Conservation (phyloP, 2,329 filamentous ascomycete species). For the Rutstroemia sp. region DNA sequence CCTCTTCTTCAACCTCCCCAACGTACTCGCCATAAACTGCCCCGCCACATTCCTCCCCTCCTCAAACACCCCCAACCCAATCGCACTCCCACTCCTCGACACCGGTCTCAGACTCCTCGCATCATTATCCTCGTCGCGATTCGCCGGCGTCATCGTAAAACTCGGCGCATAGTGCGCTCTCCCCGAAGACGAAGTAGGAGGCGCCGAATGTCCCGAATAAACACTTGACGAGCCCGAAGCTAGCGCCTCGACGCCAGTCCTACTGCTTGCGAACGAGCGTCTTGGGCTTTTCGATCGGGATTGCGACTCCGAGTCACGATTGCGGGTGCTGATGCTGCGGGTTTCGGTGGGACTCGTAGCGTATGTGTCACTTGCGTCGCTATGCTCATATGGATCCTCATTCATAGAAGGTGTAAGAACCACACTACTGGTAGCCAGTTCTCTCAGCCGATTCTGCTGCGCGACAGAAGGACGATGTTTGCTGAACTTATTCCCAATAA, state of each 20-base stretch:
- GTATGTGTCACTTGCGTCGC: slow-evolving; percentile 25
- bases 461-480: slow-evolving; percentile 77
- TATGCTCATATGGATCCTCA: slow-evolving; percentile 27
- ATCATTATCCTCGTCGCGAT: slow-evolving; percentile 10
- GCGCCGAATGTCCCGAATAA: slow-evolving; percentile 16
- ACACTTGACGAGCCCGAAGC: slow-evolving; percentile 25
- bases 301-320: slow-evolving; percentile 16
- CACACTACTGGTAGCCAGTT: slow-evolving; percentile 63
- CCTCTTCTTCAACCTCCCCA: slow-evolving; percentile 21
- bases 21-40: slow-evolving; percentile 18
- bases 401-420: slow-evolving; percentile 24
- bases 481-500: slow-evolving; percentile 94
- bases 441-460: slow-evolving; percentile 70
- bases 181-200: background rate
- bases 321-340: slow-evolving; percentile 16
- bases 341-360: slow-evolving; percentile 20
- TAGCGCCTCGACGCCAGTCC: slow-evolving; percentile 18
- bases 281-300: slow-evolving; percentile 24
- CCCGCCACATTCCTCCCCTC: background rate
- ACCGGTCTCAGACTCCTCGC: slow-evolving; percentile 13
- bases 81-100: slow-evolving; percentile 7
- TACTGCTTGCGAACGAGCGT: slow-evolving; percentile 25
- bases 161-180: slow-evolving; percentile 14
- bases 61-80: background rate
- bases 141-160: slow-evolving; percentile 25